Conservation (phyloP, 2,329 filamentous ascomycete genomes). For the Sporothrix euskadiensis region DNA sequence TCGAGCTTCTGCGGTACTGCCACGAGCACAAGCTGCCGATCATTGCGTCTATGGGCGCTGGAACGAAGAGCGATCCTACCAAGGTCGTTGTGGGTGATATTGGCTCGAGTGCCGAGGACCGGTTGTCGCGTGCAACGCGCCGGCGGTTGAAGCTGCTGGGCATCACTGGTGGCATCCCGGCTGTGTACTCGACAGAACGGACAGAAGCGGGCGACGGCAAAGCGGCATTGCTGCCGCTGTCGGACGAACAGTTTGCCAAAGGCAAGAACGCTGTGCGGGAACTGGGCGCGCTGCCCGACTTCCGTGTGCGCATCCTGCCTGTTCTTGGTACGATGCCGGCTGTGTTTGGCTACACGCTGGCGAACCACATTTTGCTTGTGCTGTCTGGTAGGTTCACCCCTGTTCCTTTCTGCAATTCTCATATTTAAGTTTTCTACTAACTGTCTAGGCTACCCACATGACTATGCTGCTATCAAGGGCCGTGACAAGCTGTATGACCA, state of each 20-base stretch:
- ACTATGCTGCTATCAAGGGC: constrained; percentile 77
- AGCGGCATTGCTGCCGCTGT: constrained; percentile 80
- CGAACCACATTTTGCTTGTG: constrained; percentile 87
- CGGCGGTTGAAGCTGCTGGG: constrained; percentile 75
- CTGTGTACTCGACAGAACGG: constrained; percentile 83
- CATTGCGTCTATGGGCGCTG: constrained; percentile 94
- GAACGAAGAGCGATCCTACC: constrained; percentile 85
- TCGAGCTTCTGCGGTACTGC: constrained; percentile 86
- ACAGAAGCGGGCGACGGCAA: constrained; percentile 77
- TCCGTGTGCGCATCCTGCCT: constrained; percentile 89
- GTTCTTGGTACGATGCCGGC: constrained; percentile 97
- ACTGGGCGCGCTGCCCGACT: constrained; percentile 85
- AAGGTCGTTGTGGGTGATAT: constrained; percentile 90
- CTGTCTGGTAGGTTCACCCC: constrained; percentile 52
- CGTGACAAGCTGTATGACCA: constrained; percentile 91
- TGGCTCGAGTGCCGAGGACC: constrained; percentile 81
- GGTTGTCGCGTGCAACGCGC: constrained; percentile 80
- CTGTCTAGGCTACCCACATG: constrained; percentile 72
- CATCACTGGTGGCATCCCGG: constrained; percentile 81
- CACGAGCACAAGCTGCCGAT: constrained; percentile 74
- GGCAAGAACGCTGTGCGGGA: constrained; percentile 73
- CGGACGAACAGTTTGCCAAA: constrained; percentile 84
- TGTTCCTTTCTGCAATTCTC: not conserved
- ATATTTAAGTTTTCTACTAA: not conserved
- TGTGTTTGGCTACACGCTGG: constrained; percentile 86